Evolutionary conservation across 2,329 filamentous ascomycete species (phyloP).

Genomic region (Clonostachys solani): DNA sequence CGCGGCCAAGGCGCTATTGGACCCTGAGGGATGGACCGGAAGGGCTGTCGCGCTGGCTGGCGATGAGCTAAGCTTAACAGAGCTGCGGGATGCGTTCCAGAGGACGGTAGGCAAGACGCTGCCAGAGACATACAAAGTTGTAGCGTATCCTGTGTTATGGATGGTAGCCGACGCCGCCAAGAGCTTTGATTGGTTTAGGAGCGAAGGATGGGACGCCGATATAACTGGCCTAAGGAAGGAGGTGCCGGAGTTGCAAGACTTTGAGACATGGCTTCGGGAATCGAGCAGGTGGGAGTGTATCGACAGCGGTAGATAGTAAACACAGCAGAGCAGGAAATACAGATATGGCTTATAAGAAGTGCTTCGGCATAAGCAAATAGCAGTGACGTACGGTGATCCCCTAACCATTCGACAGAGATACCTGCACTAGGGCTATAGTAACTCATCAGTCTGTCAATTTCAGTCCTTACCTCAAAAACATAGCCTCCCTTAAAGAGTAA

Average conservation of each 20-base stretch:
- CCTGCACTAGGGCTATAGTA: too few relatives aligned
- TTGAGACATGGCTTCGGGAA: constrained; percentile 11
- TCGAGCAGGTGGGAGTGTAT: constrained; percentile 10
- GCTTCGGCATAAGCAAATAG: too few relatives aligned
- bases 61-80: constrained; percentile 7
- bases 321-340: too few relatives aligned
- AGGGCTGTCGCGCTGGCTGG: constrained; percentile 8
- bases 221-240: constrained; percentile 1
- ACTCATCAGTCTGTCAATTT: too few relatives aligned
- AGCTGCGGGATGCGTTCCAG: background rate
- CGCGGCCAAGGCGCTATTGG: constrained; percentile 6
- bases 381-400: too few relatives aligned
- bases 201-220: constrained; percentile 5
- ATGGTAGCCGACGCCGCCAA: constrained; percentile 6
- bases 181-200: constrained; percentile 10
- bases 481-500: too few relatives aligned
- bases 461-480: too few relatives aligned
- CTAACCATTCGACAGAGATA: too few relatives aligned
- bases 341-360: too few relatives aligned
- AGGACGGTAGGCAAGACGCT: background rate
- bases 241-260: constrained; percentile 7
- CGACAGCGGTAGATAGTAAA: too few relatives aligned
- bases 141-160: constrained; percentile 8
- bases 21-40: constrained; percentile 8
- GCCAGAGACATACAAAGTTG: constrained; percentile 5